phyloP scores from a whole-genome alignment of 202 grass and related monocot genomes.

The Panicum hallii region DNA sequence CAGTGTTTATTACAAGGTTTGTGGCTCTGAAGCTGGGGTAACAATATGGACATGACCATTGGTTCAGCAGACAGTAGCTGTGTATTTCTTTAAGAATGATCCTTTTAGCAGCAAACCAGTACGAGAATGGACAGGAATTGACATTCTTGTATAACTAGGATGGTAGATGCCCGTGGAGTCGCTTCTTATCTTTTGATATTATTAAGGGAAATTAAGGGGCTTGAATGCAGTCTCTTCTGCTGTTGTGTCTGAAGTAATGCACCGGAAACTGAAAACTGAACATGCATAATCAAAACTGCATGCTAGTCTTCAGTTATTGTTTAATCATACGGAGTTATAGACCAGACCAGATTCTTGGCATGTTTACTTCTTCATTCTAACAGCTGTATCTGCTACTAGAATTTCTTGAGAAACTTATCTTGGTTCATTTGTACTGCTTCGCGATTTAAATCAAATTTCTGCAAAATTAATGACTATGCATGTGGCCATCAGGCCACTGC shows the following conservation, averaged over 20 bases:
- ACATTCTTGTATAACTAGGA: not conserved
- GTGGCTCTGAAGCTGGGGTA: conserved; percentile 3
- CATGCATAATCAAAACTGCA: not conserved
- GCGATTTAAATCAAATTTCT: not conserved
- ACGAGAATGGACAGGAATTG: not conserved
- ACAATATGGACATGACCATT: conserved; percentile 31
- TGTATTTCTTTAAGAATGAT: not conserved
- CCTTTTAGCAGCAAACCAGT: not conserved
- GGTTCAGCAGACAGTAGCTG: conserved; percentile 27
- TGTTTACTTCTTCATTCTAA: not conserved
- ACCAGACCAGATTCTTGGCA: not conserved
- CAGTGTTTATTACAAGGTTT: conserved; percentile 15
- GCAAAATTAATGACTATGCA: not conserved
- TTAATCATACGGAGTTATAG: not conserved
- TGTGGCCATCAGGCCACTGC: not conserved
- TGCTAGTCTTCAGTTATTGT: not conserved
- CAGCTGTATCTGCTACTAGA: not conserved
- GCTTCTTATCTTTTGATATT: not conserved
- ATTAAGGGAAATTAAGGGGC: not conserved
- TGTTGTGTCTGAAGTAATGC: not conserved
- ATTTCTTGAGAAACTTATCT: conserved; percentile 1
- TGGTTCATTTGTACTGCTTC: not conserved
- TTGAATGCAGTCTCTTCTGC: not conserved
- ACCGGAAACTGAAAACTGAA: not conserved
- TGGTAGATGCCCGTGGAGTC: not conserved